A percentile compares a stretch with the other conserved stretches of the same genome.
phyloP scores from a whole-genome alignment of 2,329 filamentous ascomycete species.

The Triangularia setosa region DNA sequence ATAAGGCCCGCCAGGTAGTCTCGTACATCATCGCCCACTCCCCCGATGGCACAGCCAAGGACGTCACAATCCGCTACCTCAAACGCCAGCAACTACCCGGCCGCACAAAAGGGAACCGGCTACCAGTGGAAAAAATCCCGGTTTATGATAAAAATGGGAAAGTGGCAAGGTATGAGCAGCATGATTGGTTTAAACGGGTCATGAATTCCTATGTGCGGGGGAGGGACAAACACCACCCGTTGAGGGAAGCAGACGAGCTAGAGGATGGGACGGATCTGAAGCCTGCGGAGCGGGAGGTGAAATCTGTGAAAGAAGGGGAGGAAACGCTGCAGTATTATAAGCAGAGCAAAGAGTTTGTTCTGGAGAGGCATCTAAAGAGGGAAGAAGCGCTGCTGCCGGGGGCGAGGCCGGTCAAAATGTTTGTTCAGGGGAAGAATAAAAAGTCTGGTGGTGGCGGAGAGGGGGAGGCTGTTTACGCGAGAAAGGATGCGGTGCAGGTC shows the following conservation, averaged over 20 bases:
- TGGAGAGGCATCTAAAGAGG: conserved; percentile 81
- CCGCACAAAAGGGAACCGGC: conserved; percentile 79
- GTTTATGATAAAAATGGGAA: conserved; percentile 75
- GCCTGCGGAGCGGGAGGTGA: conserved; percentile 67
- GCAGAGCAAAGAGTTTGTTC: conserved; percentile 75
- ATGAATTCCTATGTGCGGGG: conserved; percentile 67
- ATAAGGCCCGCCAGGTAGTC: conserved; percentile 83
- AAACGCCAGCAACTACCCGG: conserved; percentile 79
- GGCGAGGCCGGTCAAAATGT: conserved; percentile 68
- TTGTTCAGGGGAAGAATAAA: conserved; percentile 55
- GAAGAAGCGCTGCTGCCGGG: conserved; percentile 79
- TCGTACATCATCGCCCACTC: conserved; percentile 84
- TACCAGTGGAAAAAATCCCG: conserved; percentile 75
- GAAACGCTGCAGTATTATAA: conserved; percentile 89
- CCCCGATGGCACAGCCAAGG: conserved; percentile 82
- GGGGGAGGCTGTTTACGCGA: conserved; percentile 75
- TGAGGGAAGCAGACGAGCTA: conserved; percentile 69
- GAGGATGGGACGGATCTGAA: conserved; percentile 78
- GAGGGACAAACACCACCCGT: conserved; percentile 40
- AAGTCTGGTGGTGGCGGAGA: conserved; percentile 64
- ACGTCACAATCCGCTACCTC: conserved; percentile 89
- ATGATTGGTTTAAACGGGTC: conserved; percentile 83
- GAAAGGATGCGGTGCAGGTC: conserved; percentile 76
- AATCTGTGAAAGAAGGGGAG: conserved; percentile 67
- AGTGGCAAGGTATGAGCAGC: conserved; percentile 69